These are phyloP conservation scores for Aspergillus nanangensis DNA, from an alignment of 495 filamentous ascomycete genomes.

Conservation along the genomic window DNA sequence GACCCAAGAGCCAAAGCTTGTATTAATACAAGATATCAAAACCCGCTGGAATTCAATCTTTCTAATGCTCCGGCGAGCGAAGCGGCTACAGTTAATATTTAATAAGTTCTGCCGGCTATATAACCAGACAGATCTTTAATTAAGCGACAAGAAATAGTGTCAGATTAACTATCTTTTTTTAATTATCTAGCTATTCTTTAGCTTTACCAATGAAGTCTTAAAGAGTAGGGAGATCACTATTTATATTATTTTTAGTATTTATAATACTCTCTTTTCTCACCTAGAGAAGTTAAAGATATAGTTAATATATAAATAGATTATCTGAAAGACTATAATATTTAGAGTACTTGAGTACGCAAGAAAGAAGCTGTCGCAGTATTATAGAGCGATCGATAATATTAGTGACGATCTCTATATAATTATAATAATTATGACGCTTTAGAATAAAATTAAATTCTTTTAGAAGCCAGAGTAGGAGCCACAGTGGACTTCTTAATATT, in stretches of 20 bases:
- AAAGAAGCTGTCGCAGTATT: constrained; percentile 17
- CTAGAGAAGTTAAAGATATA: neutral
- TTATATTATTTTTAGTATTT: constrained; percentile 10
- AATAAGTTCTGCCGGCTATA: constrained; percentile 10
- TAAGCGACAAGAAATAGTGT: constrained; percentile 11
- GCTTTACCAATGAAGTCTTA: no score
- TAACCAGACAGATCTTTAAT: neutral
- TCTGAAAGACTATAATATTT: neutral
- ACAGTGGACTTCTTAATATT: no score
- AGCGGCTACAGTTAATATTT: no score
- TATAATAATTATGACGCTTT: constrained; percentile 11
- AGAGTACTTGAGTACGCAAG: constrained; percentile 1
- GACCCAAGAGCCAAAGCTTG: constrained; percentile 4
- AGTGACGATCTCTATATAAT: constrained; percentile 11
- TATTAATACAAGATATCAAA: constrained; percentile 16
- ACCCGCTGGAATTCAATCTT: no score
- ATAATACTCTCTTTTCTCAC: constrained; percentile 9
- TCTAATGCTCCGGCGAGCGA: no score
- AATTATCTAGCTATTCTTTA: no score
- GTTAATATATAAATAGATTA: constrained; percentile 1
- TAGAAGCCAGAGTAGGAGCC: no score
- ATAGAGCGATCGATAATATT: constrained; percentile 9
- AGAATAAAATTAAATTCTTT: constrained; percentile 17
- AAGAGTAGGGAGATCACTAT: no score
- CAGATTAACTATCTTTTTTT: no score